Percentiles rank a stretch among this genome's conserved stretches.
phyloP scores from a whole-genome alignment of 139 green algal species.

The Asterochloris erici region DNA sequence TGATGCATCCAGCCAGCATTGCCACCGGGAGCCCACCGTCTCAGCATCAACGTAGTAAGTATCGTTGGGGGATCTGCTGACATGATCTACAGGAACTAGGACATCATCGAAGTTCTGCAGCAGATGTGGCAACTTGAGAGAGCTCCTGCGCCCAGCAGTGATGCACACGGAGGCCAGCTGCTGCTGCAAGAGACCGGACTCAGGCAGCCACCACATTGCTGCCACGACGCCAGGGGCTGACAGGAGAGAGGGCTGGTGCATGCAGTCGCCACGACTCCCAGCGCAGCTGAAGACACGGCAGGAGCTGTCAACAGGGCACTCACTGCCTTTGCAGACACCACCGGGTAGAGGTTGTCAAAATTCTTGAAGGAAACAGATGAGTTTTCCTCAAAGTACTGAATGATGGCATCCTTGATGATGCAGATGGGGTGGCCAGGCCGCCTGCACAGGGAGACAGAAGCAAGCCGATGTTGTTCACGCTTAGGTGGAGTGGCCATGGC shows the following conservation, averaged over 20 bases:
- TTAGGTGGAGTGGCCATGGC: too few species aligned
- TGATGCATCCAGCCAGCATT: background rate
- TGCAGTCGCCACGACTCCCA: background rate
- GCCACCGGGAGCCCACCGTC: conserved; percentile 26
- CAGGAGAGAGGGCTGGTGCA: background rate
- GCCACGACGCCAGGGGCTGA: background rate
- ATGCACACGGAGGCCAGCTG: too few species aligned
- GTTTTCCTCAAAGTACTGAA: conserved; percentile 86
- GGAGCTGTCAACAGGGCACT: background rate
- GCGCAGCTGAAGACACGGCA: background rate
- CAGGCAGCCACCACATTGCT: background rate
- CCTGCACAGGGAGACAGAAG: conserved; percentile 1
- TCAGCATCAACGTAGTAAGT: conserved; percentile 94
- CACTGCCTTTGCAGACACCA: conserved; percentile 47
- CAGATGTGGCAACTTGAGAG: background rate
- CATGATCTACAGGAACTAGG: conserved; percentile 88
- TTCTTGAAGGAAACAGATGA: conserved; percentile 67
- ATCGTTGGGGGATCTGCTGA: conserved; percentile 91
- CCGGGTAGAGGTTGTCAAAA: conserved; percentile 89
- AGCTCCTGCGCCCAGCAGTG: too few species aligned
- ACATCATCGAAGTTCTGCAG: conserved; percentile 86
- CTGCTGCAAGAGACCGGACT: background rate
- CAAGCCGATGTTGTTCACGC: too few species aligned
- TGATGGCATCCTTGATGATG: conserved; percentile 96
- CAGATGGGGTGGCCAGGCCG: conserved; percentile 85